Conservation (phyloP, 495 filamentous ascomycete genomes). For the Penicillium soppii region DNA sequence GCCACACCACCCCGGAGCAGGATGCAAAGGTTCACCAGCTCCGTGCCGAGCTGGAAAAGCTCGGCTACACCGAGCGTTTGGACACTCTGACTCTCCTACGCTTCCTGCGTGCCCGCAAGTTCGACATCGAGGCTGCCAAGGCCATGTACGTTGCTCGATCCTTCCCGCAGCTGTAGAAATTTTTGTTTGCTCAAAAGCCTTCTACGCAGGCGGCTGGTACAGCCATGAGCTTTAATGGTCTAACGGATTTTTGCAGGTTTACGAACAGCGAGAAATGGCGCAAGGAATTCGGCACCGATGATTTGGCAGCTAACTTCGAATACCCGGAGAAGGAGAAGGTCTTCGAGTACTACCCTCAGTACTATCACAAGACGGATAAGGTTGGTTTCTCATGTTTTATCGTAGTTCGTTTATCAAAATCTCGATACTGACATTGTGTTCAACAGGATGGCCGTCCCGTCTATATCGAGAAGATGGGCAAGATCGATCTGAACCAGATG, state of each 20-base stretch:
- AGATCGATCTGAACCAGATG: conserved; percentile 86
- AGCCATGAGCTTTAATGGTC: background rate
- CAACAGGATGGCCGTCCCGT: conserved; percentile 88
- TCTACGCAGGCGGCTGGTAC: background rate
- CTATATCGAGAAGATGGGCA: conserved; percentile 95
- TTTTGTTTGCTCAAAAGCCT: background rate
- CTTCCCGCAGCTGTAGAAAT: background rate
- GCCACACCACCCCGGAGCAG: conserved; percentile 82
- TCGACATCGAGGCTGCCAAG: conserved; percentile 80
- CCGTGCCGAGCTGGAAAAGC: conserved; percentile 76
- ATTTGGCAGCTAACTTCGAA: conserved; percentile 76
- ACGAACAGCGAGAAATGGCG: conserved; percentile 88
- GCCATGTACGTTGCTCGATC: conserved; percentile 61
- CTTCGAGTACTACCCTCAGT: conserved; percentile 95
- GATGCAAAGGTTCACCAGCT: conserved; percentile 88
- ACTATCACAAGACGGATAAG: conserved; percentile 99
- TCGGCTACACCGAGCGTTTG: conserved; percentile 79
- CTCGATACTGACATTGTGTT: conserved; percentile 8
- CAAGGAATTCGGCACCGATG: conserved; percentile 81
- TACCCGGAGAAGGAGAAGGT: conserved; percentile 86
- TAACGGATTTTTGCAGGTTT: conserved; percentile 63
- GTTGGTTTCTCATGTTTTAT: conserved; percentile 44
- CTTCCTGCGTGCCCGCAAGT: conserved; percentile 92
- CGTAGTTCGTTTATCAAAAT: no score
- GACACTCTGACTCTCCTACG: conserved; percentile 90